phyloP scores from a whole-genome alignment of 1,284 basidiomycete genomes.

The Neonothopanus nambi region DNA sequence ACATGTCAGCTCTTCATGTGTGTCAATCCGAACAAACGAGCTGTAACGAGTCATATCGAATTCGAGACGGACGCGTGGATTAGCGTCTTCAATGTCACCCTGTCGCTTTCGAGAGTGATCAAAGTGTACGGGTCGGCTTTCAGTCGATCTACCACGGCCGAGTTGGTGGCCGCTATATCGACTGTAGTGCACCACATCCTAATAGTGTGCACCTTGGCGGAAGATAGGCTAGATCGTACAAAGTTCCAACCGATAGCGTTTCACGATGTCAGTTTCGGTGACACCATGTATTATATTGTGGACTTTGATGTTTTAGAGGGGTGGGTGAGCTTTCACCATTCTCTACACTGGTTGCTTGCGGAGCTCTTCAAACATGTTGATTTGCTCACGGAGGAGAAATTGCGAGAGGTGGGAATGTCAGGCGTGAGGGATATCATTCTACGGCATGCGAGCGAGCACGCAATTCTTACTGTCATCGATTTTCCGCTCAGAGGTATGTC shows the following conservation, averaged over 20 bases:
- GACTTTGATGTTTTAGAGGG: conserved; percentile 80
- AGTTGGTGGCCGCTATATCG: conserved; percentile 70
- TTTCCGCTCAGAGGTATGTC: conserved; percentile 78
- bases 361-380: conserved; percentile 87
- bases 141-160: conserved; percentile 47
- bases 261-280: conserved; percentile 68
- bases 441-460: conserved; percentile 59
- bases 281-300: conserved; percentile 60
- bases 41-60: conserved; percentile 81
- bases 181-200: conserved; percentile 76
- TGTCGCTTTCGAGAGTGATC: conserved; percentile 85
- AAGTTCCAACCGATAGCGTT: conserved; percentile 64
- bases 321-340: conserved; percentile 93
- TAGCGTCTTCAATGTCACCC: conserved; percentile 88
- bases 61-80: conserved; percentile 96
- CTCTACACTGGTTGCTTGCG: conserved; percentile 89
- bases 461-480: conserved; percentile 75
- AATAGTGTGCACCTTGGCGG: conserved; percentile 64
- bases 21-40: conserved; percentile 87
- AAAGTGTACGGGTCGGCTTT: conserved; percentile 86
- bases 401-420: conserved; percentile 50
- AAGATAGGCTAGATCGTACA: conserved; percentile 63
- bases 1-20: conserved; percentile 89
- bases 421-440: conserved; percentile 64
- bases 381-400: conserved; percentile 55